Evolutionary conservation across 2,329 filamentous ascomycete species (phyloP).

Genomic region (Aspergillus fructus): DNA sequence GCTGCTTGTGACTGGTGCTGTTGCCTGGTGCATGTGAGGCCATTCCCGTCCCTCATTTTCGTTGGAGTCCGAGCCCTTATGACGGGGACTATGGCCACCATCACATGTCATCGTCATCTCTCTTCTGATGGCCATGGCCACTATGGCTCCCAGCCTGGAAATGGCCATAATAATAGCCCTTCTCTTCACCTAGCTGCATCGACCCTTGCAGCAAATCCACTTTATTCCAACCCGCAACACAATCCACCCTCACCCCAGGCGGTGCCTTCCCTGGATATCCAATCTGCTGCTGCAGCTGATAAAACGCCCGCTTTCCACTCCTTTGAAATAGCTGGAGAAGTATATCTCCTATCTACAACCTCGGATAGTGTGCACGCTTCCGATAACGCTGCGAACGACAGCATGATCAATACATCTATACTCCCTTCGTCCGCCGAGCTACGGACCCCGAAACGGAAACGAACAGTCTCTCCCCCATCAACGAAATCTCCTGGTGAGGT

Average conservation of each 20-base stretch:
- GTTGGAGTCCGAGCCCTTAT: conserved; percentile 12
- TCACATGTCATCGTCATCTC: conserved; percentile 30
- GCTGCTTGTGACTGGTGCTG: conserved; percentile 15
- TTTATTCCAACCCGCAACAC: conserved; percentile 5
- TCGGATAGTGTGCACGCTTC: background rate
- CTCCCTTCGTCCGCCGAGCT: background rate
- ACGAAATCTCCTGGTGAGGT: conserved; percentile 25
- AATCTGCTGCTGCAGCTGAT: conserved; percentile 3
- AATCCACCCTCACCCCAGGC: background rate
- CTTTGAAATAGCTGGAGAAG: background rate
- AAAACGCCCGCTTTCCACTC: conserved; percentile 13
- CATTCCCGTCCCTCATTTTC: conserved; percentile 5
- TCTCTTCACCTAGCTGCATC: conserved; percentile 11
- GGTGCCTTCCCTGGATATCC: conserved; percentile 11
- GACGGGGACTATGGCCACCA: conserved; percentile 16
- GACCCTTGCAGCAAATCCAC: conserved; percentile 14
- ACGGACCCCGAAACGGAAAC: conserved; percentile 20
- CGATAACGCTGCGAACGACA: conserved; percentile 7
- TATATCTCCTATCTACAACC: conserved; percentile 1
- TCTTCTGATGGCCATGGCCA: conserved; percentile 15
- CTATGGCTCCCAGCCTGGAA: conserved; percentile 4
- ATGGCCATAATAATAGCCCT: conserved; percentile 14
- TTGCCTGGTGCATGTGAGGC: conserved; percentile 20
- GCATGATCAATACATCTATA: conserved; percentile 10
- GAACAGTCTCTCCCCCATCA: conserved; percentile 29